Evolutionary conservation across 2,329 filamentous ascomycete genomes (phyloP), one percentile per base, ranked within the genome.

Genomic region (Camillea tinctor): DNA sequence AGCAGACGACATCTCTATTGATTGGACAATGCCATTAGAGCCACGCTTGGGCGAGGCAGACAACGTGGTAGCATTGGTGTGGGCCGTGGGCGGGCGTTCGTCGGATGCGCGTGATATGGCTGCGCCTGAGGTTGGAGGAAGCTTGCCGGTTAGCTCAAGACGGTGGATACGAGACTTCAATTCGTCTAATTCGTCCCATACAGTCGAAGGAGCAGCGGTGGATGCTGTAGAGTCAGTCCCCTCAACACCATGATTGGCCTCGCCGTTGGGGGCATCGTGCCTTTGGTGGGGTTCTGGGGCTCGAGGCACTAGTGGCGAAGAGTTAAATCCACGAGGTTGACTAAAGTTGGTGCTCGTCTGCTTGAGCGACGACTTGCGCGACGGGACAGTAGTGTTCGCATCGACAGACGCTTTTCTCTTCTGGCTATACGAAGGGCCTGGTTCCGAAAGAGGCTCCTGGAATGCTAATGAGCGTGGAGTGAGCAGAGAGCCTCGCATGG

Each of bases 121-220:
- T 2, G 91, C 91, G 40, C 88, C 90, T 2, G 93, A 94, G 1
- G 91, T 93, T 0, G 91, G 80, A 0, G 93, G 93, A 36, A 95
- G 79, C 75, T 96, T 97, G 60, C 93, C 93, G 2, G 92, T 96
- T 67, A 96, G 77, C 74, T 98, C 95, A 9, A 99, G 84, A 61
- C 92, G 91, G 68, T 92, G 88, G 68, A 99, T 97, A 26, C 95
- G 87, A 49, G 92, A 95, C 74, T 98, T 98, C 52, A 99, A 79
- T 65, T 98, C 95, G 68, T 98, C 95, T 24, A 99, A 79, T 75
- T 99, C 95, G 72, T 98, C 95, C 95, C 95, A 99, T 2, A 99
- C 92, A 0, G 93, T 97, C 1, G 93, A 96, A 13, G 93, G 92
- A 1, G 92, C 92, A 1, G 89, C 93, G 0, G 92, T 95, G 0